A percentile compares a stretch with the other conserved stretches of the same genome.
phyloP scores from a whole-genome alignment of 495 filamentous ascomycete genomes.

The Penicillium chermesinum region DNA sequence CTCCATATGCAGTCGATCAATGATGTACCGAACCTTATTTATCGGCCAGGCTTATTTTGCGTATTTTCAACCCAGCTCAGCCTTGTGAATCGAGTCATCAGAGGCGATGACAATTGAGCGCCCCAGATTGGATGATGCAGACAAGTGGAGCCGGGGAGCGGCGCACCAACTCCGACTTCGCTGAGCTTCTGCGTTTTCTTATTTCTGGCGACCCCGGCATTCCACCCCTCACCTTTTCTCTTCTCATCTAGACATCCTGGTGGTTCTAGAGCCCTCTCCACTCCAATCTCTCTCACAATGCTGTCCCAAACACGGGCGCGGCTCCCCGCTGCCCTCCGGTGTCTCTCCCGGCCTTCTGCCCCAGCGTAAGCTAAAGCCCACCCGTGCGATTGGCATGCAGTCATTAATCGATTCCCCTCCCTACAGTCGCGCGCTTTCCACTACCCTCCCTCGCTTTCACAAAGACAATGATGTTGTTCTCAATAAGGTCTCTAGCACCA shows the following conservation, averaged over 20 bases:
- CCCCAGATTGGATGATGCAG: slow-evolving; percentile 19
- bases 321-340: slow-evolving; percentile 39
- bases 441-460: slow-evolving; percentile 40
- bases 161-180: slow-evolving; percentile 25
- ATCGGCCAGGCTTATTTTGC: no score
- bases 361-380: slow-evolving; percentile 16
- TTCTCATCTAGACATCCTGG: slow-evolving; percentile 5
- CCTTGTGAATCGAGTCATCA: background rate
- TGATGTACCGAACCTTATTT: no score
- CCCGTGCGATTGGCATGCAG: slow-evolving; percentile 1
- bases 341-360: slow-evolving; percentile 22
- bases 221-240: slow-evolving; percentile 10
- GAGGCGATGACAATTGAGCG: slow-evolving; percentile 22
- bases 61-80: background rate
- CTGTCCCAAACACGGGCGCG: slow-evolving; percentile 40
- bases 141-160: slow-evolving; percentile 21
- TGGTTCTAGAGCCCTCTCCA: slow-evolving; percentile 7
- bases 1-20: no score
- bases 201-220: slow-evolving; percentile 14
- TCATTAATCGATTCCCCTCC: slow-evolving; percentile 12
- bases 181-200: slow-evolving; percentile 18
- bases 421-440: slow-evolving; percentile 44
- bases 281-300: slow-evolving; percentile 25
- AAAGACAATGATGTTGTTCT: slow-evolving; percentile 41
- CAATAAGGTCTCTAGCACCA: slow-evolving; percentile 74